Evolutionary conservation across 495 filamentous ascomycete genomes (phyloP), one percentile per base, ranked within the genome.

Genomic region (Lineolata rhizophorae): DNA sequence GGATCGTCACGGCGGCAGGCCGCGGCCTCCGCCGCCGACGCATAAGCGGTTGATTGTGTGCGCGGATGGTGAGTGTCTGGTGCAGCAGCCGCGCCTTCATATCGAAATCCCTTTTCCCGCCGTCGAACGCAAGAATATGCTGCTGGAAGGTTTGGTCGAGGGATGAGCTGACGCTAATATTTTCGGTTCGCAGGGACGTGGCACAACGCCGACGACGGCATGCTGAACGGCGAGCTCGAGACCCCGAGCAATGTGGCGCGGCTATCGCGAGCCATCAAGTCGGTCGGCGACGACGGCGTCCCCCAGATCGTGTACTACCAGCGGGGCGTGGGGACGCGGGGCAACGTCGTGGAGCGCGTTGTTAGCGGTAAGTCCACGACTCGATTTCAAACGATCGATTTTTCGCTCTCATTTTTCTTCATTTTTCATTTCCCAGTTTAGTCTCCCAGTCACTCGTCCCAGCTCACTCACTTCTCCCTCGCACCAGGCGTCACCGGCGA

Each of bases 241-340:
- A 44, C 46, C 3, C 52, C 52, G 1, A 47, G 42, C 33, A 57
- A 57, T 35, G 48, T 57, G 19, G 54, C 53, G 6, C 44, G 53
- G 3, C 37, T 57, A n/a, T 41, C 48, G 14, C 46, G 53, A 26
- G 52, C 52, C 18, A 52, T 57, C 37, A 48, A 48, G 22, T 29
- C 53, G 11, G 31, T 43, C 6, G 50, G 44, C 33, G 30, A 29
- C 30, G 52, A 55, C 31, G 52, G 52, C 19, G 50, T 55, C 9
- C 52, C 49, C 4, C 53, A 57, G 31, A 37, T 57, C 17, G 41
- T 47, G 20, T 48, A 50, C 33, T 57, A 57, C 38, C 52, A 55
- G 19, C 42, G 33, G 29, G 53, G 53, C 17, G 47, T 57, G 3
- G 53, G 50, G 10, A 43, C 37, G 5, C 39, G 43, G 15, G 49